These are phyloP conservation scores for Pythium phragmitis DNA, from an alignment of 352 stramenopile species.

Conservation along the genomic window DNA sequence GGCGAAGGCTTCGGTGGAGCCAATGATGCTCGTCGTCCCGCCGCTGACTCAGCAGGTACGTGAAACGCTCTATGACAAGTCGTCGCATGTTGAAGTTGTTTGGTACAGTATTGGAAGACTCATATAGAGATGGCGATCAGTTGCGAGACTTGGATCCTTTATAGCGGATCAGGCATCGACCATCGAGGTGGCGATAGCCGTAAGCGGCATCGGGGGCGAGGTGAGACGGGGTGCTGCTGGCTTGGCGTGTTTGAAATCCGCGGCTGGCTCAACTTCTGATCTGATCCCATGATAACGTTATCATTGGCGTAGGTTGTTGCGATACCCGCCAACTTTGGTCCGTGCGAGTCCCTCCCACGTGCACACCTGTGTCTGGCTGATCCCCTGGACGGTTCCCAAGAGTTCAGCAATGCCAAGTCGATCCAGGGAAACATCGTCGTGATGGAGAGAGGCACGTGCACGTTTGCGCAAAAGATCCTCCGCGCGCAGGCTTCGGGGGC, in stretches of 20 bases:
- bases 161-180: slow-evolving; percentile 68
- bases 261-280: background rate
- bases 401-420: slow-evolving; percentile 38
- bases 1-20: slow-evolving; percentile 14
- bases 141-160: slow-evolving; percentile 61
- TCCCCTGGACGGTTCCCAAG: slow-evolving; percentile 52
- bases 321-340: slow-evolving; percentile 74
- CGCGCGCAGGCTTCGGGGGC: slow-evolving; percentile 59
- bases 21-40: slow-evolving; percentile 24
- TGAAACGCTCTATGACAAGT: background rate
- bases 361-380: slow-evolving; percentile 46
- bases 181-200: slow-evolving; percentile 60
- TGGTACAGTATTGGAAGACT: background rate
- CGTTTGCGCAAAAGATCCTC: slow-evolving; percentile 74
- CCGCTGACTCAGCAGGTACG: slow-evolving; percentile 21
- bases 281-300: background rate
- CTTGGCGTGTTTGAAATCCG: background rate
- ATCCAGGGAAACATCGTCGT: slow-evolving; percentile 70
- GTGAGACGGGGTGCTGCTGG: slow-evolving; percentile 24
- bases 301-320: slow-evolving; percentile 52
- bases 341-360: slow-evolving; percentile 53
- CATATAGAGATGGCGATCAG: slow-evolving; percentile 24
- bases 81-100: background rate
- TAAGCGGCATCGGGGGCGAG: slow-evolving; percentile 76
- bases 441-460: slow-evolving; percentile 66